Evolutionary conservation across 164 flowering plant species (phyloP).

Genomic region (Chimonanthus praecox): DNA sequence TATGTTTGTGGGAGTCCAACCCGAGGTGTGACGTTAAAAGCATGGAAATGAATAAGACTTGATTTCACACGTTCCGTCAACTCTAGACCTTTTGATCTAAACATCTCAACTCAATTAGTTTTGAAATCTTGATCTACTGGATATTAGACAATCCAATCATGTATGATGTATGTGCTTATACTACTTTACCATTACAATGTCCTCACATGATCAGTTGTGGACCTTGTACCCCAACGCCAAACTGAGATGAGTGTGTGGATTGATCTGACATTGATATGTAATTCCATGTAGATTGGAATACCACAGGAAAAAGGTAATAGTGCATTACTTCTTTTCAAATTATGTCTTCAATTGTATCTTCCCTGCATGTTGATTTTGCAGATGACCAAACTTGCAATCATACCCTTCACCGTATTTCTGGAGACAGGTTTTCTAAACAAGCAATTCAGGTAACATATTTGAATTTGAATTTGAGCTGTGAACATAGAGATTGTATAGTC

Average conservation of each 20-base stretch:
- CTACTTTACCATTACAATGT: neutral
- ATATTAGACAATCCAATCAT: too few species aligned
- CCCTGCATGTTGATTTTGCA: slow-evolving; percentile 25
- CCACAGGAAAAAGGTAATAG: neutral
- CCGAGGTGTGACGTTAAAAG: too few species aligned
- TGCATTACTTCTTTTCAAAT: neutral
- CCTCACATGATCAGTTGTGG: neutral
- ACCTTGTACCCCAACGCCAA: neutral
- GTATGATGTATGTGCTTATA: too few species aligned
- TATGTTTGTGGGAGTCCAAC: too few species aligned
- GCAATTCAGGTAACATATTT: slow-evolving; percentile 66
- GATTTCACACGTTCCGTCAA: too few species aligned
- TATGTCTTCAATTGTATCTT: too few species aligned
- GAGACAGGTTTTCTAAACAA: slow-evolving; percentile 87
- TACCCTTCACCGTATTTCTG: slow-evolving; percentile 89
- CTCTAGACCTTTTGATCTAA: too few species aligned
- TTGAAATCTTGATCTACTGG: too few species aligned
- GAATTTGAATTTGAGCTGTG: too few species aligned
- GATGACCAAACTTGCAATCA: slow-evolving; percentile 99
- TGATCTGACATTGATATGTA: neutral
- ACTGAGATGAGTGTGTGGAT: neutral
- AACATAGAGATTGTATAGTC: too few species aligned
- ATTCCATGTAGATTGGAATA: neutral
- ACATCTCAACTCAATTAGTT: too few species aligned
- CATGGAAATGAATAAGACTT: too few species aligned